phyloP scores from a whole-genome alignment of 805 yeast species.

The Wickerhamiella domercqiae region DNA sequence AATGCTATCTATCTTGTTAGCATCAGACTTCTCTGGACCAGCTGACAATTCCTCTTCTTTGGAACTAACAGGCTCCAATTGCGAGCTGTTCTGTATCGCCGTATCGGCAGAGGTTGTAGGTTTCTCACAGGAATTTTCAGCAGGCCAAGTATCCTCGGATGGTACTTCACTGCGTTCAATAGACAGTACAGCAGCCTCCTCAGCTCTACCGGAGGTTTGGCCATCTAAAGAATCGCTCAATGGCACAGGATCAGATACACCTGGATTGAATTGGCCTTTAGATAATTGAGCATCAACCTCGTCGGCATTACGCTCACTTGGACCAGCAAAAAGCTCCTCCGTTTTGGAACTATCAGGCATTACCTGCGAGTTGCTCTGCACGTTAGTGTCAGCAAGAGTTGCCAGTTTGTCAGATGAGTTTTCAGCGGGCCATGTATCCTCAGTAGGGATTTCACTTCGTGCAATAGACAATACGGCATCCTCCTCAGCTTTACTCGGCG shows the following conservation, averaged over 20 bases:
- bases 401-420: too few species aligned
- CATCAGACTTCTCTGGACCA: conserved; percentile 7
- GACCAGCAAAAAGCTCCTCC: neutral
- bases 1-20: conserved; percentile 7
- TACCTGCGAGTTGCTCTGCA: conserved; percentile 5
- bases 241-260: neutral
- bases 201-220: neutral
- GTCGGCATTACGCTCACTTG: conserved; percentile 11
- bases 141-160: neutral
- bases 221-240: neutral
- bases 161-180: neutral
- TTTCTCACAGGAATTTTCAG: too few species aligned
- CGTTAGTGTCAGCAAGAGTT: conserved; percentile 4
- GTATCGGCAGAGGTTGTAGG: conserved; percentile 3
- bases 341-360: conserved; percentile 3
- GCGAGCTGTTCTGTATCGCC: conserved; percentile 5
- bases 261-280: neutral
- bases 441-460: neutral
- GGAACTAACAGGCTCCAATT: conserved; percentile 4
- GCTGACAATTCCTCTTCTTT: neutral
- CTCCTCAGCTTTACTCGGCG: neutral
- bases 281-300: conserved; percentile 3
- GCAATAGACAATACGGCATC: neutral
- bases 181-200: neutral
- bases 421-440: neutral